Percentiles rank a stretch among this genome's conserved stretches.
phyloP scores from a whole-genome alignment of 805 yeast genomes.

The Lachancea dasiensis region DNA sequence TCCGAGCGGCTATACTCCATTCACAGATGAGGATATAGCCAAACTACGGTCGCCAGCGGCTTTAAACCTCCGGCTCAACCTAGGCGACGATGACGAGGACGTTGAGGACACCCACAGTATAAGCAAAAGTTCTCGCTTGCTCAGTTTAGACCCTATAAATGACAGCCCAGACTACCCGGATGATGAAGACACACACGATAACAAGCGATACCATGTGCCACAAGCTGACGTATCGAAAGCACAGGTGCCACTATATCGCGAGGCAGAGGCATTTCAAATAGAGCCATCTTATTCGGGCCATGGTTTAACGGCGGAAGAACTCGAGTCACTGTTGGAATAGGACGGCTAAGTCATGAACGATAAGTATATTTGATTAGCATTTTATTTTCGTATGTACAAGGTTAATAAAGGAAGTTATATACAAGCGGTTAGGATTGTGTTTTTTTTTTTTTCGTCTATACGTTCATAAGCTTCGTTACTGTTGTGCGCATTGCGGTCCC shows the following conservation, averaged over 20 bases:
- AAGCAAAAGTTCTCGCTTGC: constrained; percentile 8
- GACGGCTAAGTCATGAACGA: not conserved
- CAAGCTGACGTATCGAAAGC: not conserved
- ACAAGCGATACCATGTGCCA: constrained; percentile 11
- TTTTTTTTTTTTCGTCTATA: constrained; percentile 1
- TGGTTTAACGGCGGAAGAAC: constrained; percentile 23
- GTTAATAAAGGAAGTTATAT: constrained; percentile 1
- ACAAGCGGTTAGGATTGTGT: too few species aligned
- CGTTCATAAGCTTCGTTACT: constrained; percentile 20
- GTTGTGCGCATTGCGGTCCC: constrained; percentile 38
- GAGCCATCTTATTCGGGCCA: constrained; percentile 21
- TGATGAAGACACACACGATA: constrained; percentile 12
- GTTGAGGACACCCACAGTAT: not conserved
- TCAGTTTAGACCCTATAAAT: constrained; percentile 13
- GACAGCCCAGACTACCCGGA: constrained; percentile 23
- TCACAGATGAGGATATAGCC: constrained; percentile 30
- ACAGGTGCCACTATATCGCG: not conserved
- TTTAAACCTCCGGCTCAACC: constrained; percentile 12
- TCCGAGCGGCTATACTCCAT: constrained; percentile 42
- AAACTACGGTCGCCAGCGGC: constrained; percentile 22
- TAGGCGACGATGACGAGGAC: constrained; percentile 19
- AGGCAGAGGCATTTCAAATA: constrained; percentile 8
- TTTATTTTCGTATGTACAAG: constrained; percentile 7
- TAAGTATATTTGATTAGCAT: not conserved
- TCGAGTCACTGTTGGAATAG: constrained; percentile 19